These are phyloP conservation scores for Coniochaeta sp. DNA, from an alignment of 2,329 filamentous ascomycete species.

Conservation along the genomic window DNA sequence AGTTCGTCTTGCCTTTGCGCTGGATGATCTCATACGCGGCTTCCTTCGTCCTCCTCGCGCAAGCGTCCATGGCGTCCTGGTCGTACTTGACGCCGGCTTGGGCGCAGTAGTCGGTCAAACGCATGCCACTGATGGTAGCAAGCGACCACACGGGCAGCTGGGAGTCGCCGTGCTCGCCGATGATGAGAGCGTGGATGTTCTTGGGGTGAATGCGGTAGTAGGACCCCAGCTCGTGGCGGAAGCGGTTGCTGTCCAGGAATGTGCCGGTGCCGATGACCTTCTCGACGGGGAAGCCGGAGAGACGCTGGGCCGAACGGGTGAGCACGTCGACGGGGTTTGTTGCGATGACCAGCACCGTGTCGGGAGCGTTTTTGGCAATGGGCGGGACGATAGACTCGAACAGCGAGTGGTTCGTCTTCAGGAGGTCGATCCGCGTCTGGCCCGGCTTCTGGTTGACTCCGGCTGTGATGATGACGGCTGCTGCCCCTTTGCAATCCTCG, in stretches of 20 bases:
- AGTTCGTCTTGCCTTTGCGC: constrained; percentile 24
- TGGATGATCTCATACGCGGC: constrained; percentile 25
- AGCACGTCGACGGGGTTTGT: constrained; percentile 25
- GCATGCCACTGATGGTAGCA: constrained; percentile 21
- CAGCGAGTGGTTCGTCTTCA: constrained; percentile 22
- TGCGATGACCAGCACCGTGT: constrained; percentile 22
- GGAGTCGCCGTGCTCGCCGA: constrained; percentile 25
- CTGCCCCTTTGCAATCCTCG: constrained; percentile 19
- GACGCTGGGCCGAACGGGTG: constrained; percentile 18
- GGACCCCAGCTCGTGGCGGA: constrained; percentile 18
- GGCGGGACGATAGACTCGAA: constrained; percentile 20
- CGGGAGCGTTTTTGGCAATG: constrained; percentile 19
- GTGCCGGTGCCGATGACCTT: constrained; percentile 24
- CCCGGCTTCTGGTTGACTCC: constrained; percentile 25
- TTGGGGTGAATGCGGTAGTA: constrained; percentile 19
- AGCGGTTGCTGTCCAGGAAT: constrained; percentile 22
- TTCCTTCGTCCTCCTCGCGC: constrained; percentile 16
- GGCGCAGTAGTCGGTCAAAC: constrained; percentile 17
- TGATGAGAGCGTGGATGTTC: constrained; percentile 22
- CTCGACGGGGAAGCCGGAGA: constrained; percentile 22
- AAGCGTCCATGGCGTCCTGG: constrained; percentile 16
- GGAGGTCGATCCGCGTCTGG: constrained; percentile 22
- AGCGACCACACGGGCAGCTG: constrained; percentile 24
- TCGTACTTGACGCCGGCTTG: constrained; percentile 16
- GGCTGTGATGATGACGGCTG: constrained; percentile 24